These are phyloP conservation scores for Flaveria bidentis DNA, from an alignment of 129 eudicot genomes.

Conservation along the genomic window DNA sequence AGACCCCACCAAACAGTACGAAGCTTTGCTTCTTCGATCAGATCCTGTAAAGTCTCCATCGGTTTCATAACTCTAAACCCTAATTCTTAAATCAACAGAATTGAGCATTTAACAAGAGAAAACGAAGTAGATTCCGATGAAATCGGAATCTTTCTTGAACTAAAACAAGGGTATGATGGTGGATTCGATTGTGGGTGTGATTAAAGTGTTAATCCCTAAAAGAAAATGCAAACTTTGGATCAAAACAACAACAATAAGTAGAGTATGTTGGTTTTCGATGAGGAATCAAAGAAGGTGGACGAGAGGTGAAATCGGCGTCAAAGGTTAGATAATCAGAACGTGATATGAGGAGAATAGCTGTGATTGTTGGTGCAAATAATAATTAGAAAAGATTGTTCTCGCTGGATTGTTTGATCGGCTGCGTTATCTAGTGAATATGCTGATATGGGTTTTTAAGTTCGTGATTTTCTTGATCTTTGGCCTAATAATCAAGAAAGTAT, in stretches of 20 bases:
- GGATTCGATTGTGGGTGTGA: neutral
- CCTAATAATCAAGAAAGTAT: too few species aligned
- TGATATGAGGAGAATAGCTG: constrained; percentile 7
- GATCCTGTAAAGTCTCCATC: constrained; percentile 79
- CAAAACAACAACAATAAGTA: neutral
- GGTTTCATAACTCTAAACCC: constrained; percentile 49
- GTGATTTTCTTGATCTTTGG: neutral
- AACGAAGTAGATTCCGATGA: neutral
- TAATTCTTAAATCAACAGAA: constrained; percentile 20
- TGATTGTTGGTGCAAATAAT: neutral
- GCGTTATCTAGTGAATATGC: constrained; percentile 26
- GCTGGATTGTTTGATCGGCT: constrained; percentile 19
- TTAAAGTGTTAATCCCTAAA: neutral
- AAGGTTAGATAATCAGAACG: constrained; percentile 15
- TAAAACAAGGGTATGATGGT: constrained; percentile 16
- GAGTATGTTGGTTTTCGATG: constrained; percentile 8
- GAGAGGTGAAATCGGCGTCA: constrained; percentile 24
- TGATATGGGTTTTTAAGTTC: constrained; percentile 6
- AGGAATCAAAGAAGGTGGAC: neutral
- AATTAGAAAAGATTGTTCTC: constrained; percentile 11
- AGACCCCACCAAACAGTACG: constrained; percentile 94
- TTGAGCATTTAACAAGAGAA: constrained; percentile 8
- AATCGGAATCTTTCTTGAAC: constrained; percentile 21
- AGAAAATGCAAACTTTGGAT: neutral
- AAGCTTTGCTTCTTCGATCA: constrained; percentile 90